Base-by-base conservation (phyloP, 2,329 filamentous ascomycete genomes). In the Acephala macrosclerotiorum region DNA sequence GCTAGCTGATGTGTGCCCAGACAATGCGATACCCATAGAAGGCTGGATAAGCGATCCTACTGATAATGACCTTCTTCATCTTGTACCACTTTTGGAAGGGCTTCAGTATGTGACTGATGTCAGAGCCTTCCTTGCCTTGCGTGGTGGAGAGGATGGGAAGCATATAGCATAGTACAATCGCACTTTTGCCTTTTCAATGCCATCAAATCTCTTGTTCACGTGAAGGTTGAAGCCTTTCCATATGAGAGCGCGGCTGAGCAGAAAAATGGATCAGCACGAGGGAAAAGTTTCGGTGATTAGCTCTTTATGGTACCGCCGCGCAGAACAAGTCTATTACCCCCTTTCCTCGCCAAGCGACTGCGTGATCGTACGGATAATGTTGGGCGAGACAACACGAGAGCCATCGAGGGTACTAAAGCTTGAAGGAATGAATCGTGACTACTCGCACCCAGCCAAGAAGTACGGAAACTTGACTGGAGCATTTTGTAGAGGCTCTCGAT, bases 31-130 rank as follows among this genome's bases (percentile, higher is more conserved):
- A 75, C 96, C 96, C 2, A 98, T 99, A 77, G 95, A 98, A 82
- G 96, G 96, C 76, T 99, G 96, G 96, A 98, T 99, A 81, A 97
- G 91, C 79, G 96, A 99, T 80, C 96, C 96, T 25, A 98, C 96
- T 29, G 96, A 99, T 80, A 96, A 94, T 77, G 95, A 97, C 77
- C 84, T 99, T 71, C 85, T 98, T 79, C 93, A 98, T 79, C 85
- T 99, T 66, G 89, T 99, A 65, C 96, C 96, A 36, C 84, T 98
- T 74, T 84, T 99, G 53, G 96, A 99, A 80, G 96, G 93, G 20
- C 81, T 99, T 75, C 96, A 98, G 81, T 97, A 98, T 80, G 94
- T 96, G 71, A 97, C 95, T 60, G 96, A 99, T 80, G 95, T 99
- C 66, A 87, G 96, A 74, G 94, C 96, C 58, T 83, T 98, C 69